A percentile compares a stretch with the other conserved stretches of the same genome.
These are phyloP conservation scores for Aleurites moluccanus DNA, from an alignment of 441 rosid genomes.

Conservation along the genomic window DNA sequence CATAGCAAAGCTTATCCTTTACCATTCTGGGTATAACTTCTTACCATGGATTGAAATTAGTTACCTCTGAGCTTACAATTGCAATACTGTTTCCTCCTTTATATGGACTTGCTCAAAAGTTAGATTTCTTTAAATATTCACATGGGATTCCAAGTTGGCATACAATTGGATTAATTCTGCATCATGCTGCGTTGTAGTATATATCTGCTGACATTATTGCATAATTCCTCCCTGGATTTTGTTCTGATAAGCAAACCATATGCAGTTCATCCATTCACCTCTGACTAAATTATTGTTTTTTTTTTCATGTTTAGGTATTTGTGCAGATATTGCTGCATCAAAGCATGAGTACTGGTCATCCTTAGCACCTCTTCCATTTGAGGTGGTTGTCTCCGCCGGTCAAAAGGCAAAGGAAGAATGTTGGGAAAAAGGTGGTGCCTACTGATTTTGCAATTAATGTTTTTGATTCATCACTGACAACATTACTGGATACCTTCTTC, in stretches of 20 bases:
- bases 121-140: not conserved
- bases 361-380: slow-evolving; percentile 96
- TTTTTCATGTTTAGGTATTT: slow-evolving; percentile 59
- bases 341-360: slow-evolving; percentile 94
- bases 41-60: not conserved
- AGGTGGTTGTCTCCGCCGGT: slow-evolving; percentile 91
- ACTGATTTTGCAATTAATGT: slow-evolving; percentile 16
- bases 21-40: not conserved
- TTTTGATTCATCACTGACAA: slow-evolving; percentile 5
- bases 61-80: not conserved
- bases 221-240: not conserved
- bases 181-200: not conserved
- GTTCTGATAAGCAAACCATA: slow-evolving; percentile 3
- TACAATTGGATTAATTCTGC: not conserved
- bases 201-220: not conserved
- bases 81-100: not conserved
- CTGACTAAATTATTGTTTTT: slow-evolving; percentile 2
- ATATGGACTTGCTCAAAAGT: not conserved
- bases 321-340: slow-evolving; percentile 74
- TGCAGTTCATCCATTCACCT: slow-evolving; percentile 15
- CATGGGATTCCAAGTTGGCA: not conserved
- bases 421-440: slow-evolving; percentile 73
- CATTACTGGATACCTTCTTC: not conserved
- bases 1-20: not conserved
- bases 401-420: slow-evolving; percentile 85